These are phyloP conservation scores for Linum lewisii DNA, from an alignment of 345 rosid species.

Conservation along the genomic window DNA sequence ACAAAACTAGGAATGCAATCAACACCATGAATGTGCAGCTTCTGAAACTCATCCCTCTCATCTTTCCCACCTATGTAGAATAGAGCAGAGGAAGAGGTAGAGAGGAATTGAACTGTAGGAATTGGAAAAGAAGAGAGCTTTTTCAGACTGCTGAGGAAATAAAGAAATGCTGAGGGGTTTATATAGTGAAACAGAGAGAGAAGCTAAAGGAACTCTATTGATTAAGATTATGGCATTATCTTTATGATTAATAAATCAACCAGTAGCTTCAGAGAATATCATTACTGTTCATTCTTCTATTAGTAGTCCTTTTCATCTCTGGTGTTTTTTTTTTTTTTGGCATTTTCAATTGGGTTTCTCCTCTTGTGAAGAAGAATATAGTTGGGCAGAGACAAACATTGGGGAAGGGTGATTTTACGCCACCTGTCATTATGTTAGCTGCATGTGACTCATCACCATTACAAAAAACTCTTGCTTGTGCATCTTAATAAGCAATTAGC, in stretches of 20 bases:
- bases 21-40: slow-evolving; percentile 42
- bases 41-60: slow-evolving; percentile 29
- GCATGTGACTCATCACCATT: slow-evolving; percentile 22
- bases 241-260: no score
- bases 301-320: neutral
- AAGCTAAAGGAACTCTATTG: neutral
- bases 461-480: neutral
- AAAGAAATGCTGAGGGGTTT: neutral
- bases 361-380: slow-evolving; percentile 19
- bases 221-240: no score
- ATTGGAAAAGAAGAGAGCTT: neutral
- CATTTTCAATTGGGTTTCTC: slow-evolving; percentile 8
- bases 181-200: slow-evolving; percentile 10
- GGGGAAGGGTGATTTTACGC: slow-evolving; percentile 10
- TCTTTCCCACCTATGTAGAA: slow-evolving; percentile 10
- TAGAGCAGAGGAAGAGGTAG: slow-evolving; percentile 8
- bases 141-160: slow-evolving; percentile 8
- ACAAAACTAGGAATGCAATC: slow-evolving; percentile 50
- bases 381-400: slow-evolving; percentile 24
- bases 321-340: slow-evolving; percentile 11
- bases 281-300: slow-evolving; percentile 23
- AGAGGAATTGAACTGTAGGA: neutral
- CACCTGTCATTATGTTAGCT: slow-evolving; percentile 24
- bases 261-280: slow-evolving; percentile 18
- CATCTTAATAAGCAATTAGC: slow-evolving; percentile 3